Evolutionary conservation across 2,329 filamentous ascomycete species (phyloP), one percentile per base, ranked within the genome.

Genomic region (Xylaria sp.): DNA sequence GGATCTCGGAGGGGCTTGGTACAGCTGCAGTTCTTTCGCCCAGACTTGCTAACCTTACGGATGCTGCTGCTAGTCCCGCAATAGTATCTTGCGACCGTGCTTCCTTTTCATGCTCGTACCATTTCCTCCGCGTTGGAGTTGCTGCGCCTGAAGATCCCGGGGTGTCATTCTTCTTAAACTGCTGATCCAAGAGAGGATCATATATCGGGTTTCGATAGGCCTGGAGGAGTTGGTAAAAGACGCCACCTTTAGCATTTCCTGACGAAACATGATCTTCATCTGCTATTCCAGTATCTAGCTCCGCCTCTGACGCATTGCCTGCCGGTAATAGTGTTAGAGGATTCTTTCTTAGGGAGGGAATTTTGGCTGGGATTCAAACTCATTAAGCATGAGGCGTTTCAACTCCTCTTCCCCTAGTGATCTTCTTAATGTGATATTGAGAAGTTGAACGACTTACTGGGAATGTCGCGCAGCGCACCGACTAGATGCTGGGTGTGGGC

Each of bases 61-160:
- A 71, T 7, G 71, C 73, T 17, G 76, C 81, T 17, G 82, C 78
- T 24, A 84, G 77, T 47, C 79, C 82, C 63, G 79, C 78, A 27
- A 83, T 77, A 0, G 82, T 83, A 6, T 84, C 82, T 55, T 80
- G 79, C 0, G 82, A 83, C 12, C 77, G 78, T 64, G 50, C 36
- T 19, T 81, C 81, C 11, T 67, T 71, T 3, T 74, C 69, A 27
- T 73, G 67, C 56, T 83, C 77, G 71, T 84, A 83, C 82, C 82
- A 83, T 65, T 83, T 84, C 62, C 75, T 77, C 42, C 77, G 76
- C 11, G 70, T 81, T 1, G 82, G 82, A 0, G 81, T 83, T 1
- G 78, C 72, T 3, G 77, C 72, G 3, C 81, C 82, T 0, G 78
- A 78, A 27, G 79, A 76, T 11, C 74, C 75, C 8, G 77, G 72